These are phyloP conservation scores for Phytophthora kernoviae DNA, from an alignment of 352 stramenopile genomes.

Conservation along the genomic window DNA sequence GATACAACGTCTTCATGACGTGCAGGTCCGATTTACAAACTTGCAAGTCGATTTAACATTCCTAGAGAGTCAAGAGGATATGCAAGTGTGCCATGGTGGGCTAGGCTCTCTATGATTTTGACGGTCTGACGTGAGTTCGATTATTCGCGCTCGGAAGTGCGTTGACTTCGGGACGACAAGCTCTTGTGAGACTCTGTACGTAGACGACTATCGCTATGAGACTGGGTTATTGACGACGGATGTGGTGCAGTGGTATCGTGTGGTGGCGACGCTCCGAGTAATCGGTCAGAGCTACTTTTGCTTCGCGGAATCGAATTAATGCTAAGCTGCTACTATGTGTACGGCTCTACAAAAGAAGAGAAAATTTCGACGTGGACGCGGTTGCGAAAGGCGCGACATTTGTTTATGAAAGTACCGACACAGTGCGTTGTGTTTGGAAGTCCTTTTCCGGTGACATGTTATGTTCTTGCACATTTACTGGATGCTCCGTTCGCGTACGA, in stretches of 20 bases:
- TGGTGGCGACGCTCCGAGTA: conserved; percentile 23
- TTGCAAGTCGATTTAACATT: conserved; percentile 16
- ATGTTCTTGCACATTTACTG: conserved; percentile 42
- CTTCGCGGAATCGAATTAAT: conserved; percentile 27
- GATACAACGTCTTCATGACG: neutral
- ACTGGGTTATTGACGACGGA: conserved; percentile 15
- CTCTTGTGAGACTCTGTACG: conserved; percentile 32
- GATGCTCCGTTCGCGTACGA: conserved; percentile 42
- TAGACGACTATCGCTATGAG: conserved; percentile 48
- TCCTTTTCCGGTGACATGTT: conserved; percentile 42
- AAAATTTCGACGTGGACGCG: neutral
- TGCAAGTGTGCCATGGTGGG: conserved; percentile 10
- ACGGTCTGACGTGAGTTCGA: conserved; percentile 15
- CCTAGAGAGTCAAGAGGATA: conserved; percentile 19
- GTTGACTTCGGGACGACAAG: neutral
- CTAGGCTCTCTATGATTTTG: conserved; percentile 5
- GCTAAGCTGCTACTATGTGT: conserved; percentile 19
- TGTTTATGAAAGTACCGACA: conserved; percentile 41
- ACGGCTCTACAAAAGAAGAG: neutral
- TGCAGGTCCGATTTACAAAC: conserved; percentile 10
- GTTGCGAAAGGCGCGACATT: conserved; percentile 3
- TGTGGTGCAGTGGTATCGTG: conserved; percentile 25
- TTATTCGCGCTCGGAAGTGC: conserved; percentile 19
- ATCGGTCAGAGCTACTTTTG: conserved; percentile 42
- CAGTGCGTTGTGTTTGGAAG: conserved; percentile 53